Evolutionary conservation across 352 stramenopile species (phyloP).

Genomic region (Globisporangium nodosum): DNA sequence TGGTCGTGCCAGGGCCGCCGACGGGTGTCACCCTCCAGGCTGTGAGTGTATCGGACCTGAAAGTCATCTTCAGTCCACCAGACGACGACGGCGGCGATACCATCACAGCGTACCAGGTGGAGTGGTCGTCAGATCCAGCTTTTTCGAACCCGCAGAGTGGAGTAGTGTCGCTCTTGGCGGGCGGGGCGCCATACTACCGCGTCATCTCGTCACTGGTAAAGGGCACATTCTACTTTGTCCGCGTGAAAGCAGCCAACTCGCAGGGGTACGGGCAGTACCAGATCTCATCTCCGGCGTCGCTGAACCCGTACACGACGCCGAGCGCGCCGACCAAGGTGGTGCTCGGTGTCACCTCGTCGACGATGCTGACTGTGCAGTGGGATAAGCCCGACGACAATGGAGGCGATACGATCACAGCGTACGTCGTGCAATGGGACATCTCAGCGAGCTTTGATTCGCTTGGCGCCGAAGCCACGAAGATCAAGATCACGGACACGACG

Average conservation of each 20-base stretch:
- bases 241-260: conserved; percentile 62
- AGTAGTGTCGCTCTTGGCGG: conserved; percentile 45
- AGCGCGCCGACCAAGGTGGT: conserved; percentile 82
- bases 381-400: conserved; percentile 79
- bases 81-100: conserved; percentile 79
- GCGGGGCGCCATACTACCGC: conserved; percentile 47
- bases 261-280: conserved; percentile 78
- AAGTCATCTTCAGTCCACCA: conserved; percentile 87
- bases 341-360: conserved; percentile 71
- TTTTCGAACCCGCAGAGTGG: conserved; percentile 58
- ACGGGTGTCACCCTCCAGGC: conserved; percentile 71
- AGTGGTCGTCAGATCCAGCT: conserved; percentile 80
- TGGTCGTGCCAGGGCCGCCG: conserved; percentile 68
- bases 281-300: conserved; percentile 77
- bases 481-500: conserved; percentile 46
- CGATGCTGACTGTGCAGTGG: conserved; percentile 91
- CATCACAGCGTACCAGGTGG: conserved; percentile 89
- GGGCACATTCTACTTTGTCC: conserved; percentile 67
- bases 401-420: conserved; percentile 85
- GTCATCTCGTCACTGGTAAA: conserved; percentile 59
- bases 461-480: conserved; percentile 51
- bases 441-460: conserved; percentile 84
- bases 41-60: conserved; percentile 76
- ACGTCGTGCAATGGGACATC: conserved; percentile 92
- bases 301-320: conserved; percentile 91